Conservation (phyloP, 2,329 filamentous ascomycete genomes). For the Colletotrichum tropicicola region DNA sequence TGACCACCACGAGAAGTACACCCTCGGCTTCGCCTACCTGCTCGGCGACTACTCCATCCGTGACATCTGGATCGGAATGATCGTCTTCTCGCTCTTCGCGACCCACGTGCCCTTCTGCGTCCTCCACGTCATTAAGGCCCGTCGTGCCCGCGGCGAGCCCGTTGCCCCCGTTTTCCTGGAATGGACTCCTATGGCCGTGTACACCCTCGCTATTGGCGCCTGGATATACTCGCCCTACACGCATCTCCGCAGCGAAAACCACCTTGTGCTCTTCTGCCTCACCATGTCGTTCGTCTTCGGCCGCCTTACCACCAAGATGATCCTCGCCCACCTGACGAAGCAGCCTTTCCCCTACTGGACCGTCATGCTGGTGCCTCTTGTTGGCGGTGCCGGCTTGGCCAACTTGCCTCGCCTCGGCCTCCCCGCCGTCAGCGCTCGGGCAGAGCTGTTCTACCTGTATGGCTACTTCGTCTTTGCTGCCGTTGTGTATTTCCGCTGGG, state of each 20-base stretch:
- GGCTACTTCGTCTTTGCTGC: conserved; percentile 84
- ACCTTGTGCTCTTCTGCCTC: conserved; percentile 89
- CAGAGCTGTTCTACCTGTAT: conserved; percentile 85
- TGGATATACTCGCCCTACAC: conserved; percentile 95
- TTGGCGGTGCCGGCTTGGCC: conserved; percentile 83
- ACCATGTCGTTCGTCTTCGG: conserved; percentile 98
- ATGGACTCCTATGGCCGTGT: conserved; percentile 91
- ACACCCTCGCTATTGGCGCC: conserved; percentile 75
- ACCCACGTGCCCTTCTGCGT: conserved; percentile 91
- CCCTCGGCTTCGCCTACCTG: conserved; percentile 62
- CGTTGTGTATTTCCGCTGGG: conserved; percentile 93
- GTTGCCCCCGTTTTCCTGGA: conserved; percentile 87
- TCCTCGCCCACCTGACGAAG: conserved; percentile 90
- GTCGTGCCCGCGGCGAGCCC: conserved; percentile 76
- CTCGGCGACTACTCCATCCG: conserved; percentile 80
- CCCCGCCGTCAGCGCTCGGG: conserved; percentile 67
- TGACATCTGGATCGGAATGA: conserved; percentile 85
- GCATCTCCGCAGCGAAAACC: conserved; percentile 81
- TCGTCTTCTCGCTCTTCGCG: conserved; percentile 71
- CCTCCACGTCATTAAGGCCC: conserved; percentile 82
- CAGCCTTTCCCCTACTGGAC: conserved; percentile 99
- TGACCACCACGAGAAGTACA: conserved; percentile 56
- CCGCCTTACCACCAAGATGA: conserved; percentile 98
- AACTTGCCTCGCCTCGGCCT: conserved; percentile 85
- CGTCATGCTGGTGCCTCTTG: conserved; percentile 84